Percentiles rank a stretch among this genome's conserved stretches.
These are phyloP conservation scores for Naegleria gruberi DNA, from an alignment of 208 protist species.

Conservation along the genomic window DNA sequence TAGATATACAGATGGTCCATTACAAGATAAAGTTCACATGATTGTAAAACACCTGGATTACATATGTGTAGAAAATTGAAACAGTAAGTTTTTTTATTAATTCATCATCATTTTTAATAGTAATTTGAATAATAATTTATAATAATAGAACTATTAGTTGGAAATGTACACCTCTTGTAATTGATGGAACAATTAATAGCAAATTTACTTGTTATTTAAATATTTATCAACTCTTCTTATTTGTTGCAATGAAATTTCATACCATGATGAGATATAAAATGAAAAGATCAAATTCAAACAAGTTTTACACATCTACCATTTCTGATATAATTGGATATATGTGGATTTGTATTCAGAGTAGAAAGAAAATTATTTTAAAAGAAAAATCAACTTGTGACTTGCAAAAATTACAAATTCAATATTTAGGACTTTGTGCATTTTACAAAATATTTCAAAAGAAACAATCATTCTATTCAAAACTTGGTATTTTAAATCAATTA, in stretches of 20 bases:
- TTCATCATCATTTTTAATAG: no score
- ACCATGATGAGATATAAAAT: neutral
- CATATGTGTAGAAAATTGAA: neutral
- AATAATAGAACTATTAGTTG: neutral
- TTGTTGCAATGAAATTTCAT: constrained; percentile 15
- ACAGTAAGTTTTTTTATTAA: neutral
- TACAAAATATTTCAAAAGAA: neutral
- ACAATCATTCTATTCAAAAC: neutral
- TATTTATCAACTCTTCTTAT: neutral
- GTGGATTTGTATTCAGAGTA: neutral
- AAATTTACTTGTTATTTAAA: neutral
- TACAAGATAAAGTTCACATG: neutral
- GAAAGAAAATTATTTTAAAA: neutral
- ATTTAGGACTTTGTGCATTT: neutral
- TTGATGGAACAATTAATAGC: constrained; percentile 2
- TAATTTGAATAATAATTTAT: neutral
- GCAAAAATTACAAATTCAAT: neutral
- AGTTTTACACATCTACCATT: neutral
- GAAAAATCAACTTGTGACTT: neutral
- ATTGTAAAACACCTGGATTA: neutral
- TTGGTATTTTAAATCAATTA: neutral
- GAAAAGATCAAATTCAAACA: neutral
- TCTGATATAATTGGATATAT: constrained; percentile 18
- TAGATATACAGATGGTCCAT: neutral
- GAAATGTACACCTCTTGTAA: neutral